Conservation (phyloP, 495 filamentous ascomycete genomes). For the Hypoxylon lienhwacheense region DNA sequence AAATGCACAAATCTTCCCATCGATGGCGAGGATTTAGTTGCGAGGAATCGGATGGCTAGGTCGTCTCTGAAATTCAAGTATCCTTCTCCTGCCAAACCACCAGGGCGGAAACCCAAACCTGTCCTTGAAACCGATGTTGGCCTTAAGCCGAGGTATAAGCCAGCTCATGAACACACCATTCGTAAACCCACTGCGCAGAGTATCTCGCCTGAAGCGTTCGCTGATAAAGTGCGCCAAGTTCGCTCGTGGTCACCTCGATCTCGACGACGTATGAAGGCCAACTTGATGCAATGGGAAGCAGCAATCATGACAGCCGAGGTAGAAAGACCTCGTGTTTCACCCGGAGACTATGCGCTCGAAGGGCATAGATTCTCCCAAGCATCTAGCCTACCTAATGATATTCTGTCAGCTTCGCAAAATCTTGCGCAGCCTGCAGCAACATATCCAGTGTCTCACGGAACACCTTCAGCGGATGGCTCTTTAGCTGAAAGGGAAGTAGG, state of each 20-base stretch:
- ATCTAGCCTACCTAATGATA: background rate
- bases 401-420: background rate
- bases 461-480: background rate
- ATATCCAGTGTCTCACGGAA: background rate
- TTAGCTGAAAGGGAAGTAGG: background rate
- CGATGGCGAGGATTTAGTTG: conserved; percentile 17
- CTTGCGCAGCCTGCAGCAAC: conserved; percentile 2
- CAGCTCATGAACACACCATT: conserved; percentile 9
- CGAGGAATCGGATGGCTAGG: conserved; percentile 17
- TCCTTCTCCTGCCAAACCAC: background rate
- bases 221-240: conserved; percentile 31
- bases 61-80: conserved; percentile 12
- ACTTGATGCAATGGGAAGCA: conserved; percentile 34
- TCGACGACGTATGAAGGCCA: conserved; percentile 28
- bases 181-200: conserved; percentile 11
- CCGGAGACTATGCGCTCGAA: background rate
- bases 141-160: background rate
- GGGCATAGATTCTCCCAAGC: background rate
- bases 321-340: conserved; percentile 1
- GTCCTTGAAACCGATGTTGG: background rate
- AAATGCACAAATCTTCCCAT: conserved; percentile 33
- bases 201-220: conserved; percentile 17
- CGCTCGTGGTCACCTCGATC: conserved; percentile 31
- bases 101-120: conserved; percentile 17
- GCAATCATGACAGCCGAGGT: conserved; percentile 34